A percentile compares a stretch with the other conserved stretches of the same genome.
phyloP scores from a whole-genome alignment of 225 moss, liverwort and hornwort genomes.

The Sphagnum contortum region DNA sequence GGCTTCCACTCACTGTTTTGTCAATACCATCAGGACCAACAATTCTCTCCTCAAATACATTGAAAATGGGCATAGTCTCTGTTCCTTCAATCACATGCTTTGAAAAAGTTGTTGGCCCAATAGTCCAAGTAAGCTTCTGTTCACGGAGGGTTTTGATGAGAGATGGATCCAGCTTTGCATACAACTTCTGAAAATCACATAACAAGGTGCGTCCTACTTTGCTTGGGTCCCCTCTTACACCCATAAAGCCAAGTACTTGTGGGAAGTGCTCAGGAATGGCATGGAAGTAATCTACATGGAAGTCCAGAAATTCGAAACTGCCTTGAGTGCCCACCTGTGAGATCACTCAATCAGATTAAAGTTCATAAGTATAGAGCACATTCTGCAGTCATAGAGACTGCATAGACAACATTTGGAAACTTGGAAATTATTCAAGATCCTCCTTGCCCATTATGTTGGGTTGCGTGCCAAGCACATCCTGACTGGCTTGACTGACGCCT shows the following conservation, averaged over 20 bases:
- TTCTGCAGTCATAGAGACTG: too few species aligned
- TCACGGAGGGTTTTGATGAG: constrained; percentile 19
- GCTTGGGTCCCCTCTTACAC: constrained; percentile 15
- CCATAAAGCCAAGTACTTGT: constrained; percentile 11
- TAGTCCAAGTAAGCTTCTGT: constrained; percentile 19
- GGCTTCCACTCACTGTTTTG: constrained; percentile 7
- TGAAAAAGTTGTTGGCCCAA: background rate
- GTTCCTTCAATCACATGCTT: constrained; percentile 15
- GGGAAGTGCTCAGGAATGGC: constrained; percentile 8
- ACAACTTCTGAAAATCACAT: constrained; percentile 16
- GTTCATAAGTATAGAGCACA: too few species aligned
- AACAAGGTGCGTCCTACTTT: constrained; percentile 23
- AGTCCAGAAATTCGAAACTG: constrained; percentile 15
- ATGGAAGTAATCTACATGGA: constrained; percentile 29
- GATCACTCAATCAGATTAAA: too few species aligned
- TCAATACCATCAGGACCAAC: constrained; percentile 2
- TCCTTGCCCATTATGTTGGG: too few species aligned
- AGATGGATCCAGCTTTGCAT: constrained; percentile 7
- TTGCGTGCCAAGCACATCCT: too few species aligned
- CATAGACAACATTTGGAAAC: too few species aligned
- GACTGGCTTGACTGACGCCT: too few species aligned
- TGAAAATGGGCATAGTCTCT: constrained; percentile 14
- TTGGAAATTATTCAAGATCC: too few species aligned
- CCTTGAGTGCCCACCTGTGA: constrained; percentile 21
- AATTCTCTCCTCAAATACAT: constrained; percentile 19